Conservation (phyloP, 257 asterid species). For the Coffea eugenioides region DNA sequence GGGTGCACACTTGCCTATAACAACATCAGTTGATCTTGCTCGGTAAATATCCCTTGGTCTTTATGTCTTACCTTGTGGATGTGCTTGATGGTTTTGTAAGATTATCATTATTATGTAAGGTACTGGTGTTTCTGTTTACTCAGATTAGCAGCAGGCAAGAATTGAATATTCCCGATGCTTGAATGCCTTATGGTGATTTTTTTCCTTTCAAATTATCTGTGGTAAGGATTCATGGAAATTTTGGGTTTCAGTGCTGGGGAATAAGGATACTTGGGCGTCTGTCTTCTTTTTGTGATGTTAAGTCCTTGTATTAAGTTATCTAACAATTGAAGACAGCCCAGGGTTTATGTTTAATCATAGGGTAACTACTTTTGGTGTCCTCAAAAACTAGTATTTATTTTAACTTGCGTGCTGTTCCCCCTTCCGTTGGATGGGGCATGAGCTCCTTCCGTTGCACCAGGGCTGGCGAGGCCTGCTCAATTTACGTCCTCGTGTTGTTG, state of each 20-base stretch:
- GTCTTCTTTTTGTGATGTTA: not conserved
- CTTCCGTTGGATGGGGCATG: no score
- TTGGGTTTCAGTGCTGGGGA: not conserved
- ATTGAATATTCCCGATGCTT: not conserved
- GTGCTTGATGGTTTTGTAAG: not conserved
- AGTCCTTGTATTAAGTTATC: not conserved
- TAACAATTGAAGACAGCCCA: not conserved
- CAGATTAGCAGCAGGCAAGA: not conserved
- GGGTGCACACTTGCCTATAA: not conserved
- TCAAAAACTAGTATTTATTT: no score
- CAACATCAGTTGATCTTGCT: not conserved
- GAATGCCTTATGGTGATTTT: not conserved
- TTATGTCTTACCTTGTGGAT: slow-evolving; percentile 2
- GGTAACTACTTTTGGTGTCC: no score
- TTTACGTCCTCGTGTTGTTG: no score
- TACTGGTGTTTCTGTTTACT: not conserved
- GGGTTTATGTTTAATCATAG: no score
- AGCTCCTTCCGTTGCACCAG: no score
- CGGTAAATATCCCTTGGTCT: no score
- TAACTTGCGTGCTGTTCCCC: no score
- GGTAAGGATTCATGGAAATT: not conserved
- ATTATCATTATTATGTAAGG: not conserved
- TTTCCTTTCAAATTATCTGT: not conserved
- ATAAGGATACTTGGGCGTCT: not conserved
- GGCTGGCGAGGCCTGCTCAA: no score